Conservation (phyloP, 1,139 yeast species). For the Suhomyces chickasaworum region DNA sequence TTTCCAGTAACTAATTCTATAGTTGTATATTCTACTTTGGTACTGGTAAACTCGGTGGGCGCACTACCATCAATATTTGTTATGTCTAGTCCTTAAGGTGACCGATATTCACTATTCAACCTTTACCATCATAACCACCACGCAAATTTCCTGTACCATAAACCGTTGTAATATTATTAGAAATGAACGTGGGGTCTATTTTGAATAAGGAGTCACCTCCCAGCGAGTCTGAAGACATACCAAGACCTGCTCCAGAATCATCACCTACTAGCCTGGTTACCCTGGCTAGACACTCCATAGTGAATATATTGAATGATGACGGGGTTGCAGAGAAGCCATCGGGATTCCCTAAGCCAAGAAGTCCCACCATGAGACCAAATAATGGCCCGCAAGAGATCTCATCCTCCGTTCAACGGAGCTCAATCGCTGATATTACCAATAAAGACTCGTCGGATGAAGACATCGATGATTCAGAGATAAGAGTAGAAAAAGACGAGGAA, state of each 20-base stretch:
- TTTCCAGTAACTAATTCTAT: too few relatives aligned
- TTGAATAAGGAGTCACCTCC: constrained; percentile 47
- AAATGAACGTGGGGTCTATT: constrained; percentile 52
- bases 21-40: too few relatives aligned
- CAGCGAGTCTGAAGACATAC: constrained; percentile 24
- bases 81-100: background rate
- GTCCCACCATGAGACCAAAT: constrained; percentile 9
- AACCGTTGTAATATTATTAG: constrained; percentile 2
- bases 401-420: constrained; percentile 31
- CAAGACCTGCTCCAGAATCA: constrained; percentile 26
- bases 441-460: constrained; percentile 22
- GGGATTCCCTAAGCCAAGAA: constrained; percentile 12
- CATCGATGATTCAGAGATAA: constrained; percentile 40
- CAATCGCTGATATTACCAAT: constrained; percentile 51
- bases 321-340: constrained; percentile 6
- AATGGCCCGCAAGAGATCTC: background rate
- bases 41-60: background rate
- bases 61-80: constrained; percentile 2
- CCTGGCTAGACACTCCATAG: constrained; percentile 27
- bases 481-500: constrained; percentile 27
- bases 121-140: background rate
- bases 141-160: constrained; percentile 2
- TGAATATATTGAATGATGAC: constrained; percentile 26
- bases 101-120: background rate
- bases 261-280: constrained; percentile 15